Evolutionary conservation across 345 rosid genomes (phyloP).

Genomic region (Cochlearia excelsa): DNA sequence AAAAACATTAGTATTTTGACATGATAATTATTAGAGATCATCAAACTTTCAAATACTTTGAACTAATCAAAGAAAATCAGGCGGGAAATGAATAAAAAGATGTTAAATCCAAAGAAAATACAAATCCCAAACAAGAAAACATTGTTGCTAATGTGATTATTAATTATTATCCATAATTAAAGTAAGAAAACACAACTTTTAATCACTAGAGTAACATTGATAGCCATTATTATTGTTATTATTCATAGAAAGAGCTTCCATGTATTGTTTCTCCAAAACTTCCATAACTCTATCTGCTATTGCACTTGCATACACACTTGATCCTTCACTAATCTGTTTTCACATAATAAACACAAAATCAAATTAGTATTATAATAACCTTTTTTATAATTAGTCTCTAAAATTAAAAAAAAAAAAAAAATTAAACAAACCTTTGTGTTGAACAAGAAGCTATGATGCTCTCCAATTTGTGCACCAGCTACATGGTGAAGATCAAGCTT

Average conservation of each 20-base stretch:
- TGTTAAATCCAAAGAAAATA: no score
- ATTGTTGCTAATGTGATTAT: conserved; percentile 10
- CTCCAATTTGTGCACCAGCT: conserved; percentile 78
- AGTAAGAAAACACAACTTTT: conserved; percentile 6
- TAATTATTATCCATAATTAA: conserved; percentile 15
- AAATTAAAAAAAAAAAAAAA: no score
- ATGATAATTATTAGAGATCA: no score
- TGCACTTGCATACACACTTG: conserved; percentile 52
- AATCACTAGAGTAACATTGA: conserved; percentile 31
- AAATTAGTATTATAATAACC: background rate
- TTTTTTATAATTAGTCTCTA: background rate
- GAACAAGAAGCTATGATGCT: conserved; percentile 66
- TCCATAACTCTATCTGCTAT: conserved; percentile 78
- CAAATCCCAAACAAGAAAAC: background rate
- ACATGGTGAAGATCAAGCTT: conserved; percentile 72
- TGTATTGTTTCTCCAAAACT: conserved; percentile 59
- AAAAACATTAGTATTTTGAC: no score
- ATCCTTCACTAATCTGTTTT: conserved; percentile 36
- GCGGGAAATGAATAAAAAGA: no score
- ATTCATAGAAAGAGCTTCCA: conserved; percentile 41
- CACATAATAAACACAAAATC: background rate
- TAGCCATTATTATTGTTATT: conserved; percentile 36
- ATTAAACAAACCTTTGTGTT: conserved; percentile 57
- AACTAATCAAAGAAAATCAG: no score
- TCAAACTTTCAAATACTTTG: no score